phyloP scores from a whole-genome alignment of 345 rosid species.

The Fremontodendron californicum region DNA sequence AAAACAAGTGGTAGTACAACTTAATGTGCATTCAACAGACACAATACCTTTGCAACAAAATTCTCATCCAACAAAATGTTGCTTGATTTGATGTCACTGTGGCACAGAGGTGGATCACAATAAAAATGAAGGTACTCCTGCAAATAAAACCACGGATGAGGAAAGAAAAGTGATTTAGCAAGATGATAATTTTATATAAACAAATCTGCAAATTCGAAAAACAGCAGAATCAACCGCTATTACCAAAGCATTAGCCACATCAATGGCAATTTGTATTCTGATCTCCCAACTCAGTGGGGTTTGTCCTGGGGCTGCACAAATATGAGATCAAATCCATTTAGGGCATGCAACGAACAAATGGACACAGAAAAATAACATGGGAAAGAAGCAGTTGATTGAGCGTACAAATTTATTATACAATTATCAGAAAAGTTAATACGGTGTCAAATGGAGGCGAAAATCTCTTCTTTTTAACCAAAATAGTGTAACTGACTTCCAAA shows the following conservation, averaged over 20 bases:
- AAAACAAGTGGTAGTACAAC: neutral
- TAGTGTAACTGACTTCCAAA: neutral
- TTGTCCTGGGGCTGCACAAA: constrained; percentile 49
- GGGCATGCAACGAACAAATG: constrained; percentile 2
- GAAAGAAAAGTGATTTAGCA: neutral
- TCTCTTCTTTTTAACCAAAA: neutral
- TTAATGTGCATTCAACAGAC: neutral
- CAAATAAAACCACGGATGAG: constrained; percentile 6
- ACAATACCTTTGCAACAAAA: constrained; percentile 81
- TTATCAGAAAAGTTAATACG: neutral
- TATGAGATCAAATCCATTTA: constrained; percentile 11
- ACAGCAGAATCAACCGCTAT: constrained; percentile 18
- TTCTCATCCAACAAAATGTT: constrained; percentile 88
- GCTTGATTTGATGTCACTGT: constrained; percentile 95
- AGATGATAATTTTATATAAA: neutral
- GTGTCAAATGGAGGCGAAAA: neutral
- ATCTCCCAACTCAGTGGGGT: constrained; percentile 76
- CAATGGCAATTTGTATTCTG: constrained; percentile 84
- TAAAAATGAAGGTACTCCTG: constrained; percentile 98
- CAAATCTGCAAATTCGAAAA: neutral
- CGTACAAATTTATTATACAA: neutral
- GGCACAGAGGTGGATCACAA: constrained; percentile 95
- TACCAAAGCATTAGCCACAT: constrained; percentile 97
- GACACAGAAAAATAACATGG: neutral
- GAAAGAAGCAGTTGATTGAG: neutral